Evolutionary conservation across 2,329 filamentous ascomycete genomes (phyloP), one percentile per base, ranked within the genome.

Genomic region (Penicillium sp.): DNA sequence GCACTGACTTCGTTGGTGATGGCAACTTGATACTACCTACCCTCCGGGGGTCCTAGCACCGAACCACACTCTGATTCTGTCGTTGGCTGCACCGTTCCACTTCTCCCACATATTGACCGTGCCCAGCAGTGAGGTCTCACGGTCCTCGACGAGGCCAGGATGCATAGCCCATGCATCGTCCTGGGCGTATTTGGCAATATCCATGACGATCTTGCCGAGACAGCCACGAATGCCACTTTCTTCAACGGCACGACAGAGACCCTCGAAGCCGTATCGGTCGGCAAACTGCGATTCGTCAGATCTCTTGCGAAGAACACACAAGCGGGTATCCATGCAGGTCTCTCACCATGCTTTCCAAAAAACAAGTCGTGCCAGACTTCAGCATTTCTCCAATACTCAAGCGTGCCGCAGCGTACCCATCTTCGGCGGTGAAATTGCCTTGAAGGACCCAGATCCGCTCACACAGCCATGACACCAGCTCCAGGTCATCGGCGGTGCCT

Each of bases 331-430:
- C 11, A 18, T 11, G 6, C 8, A 27, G 11, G 18, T 42, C 18
- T 9, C 31, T 7, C 50, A 79, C 72, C 79, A 82, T 80, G 40
- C 77, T 79, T 62, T 82, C 79, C 5, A 82, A 66, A 56, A 82
- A 82, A 57, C 75, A 79, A 2, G 79, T 81, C 4, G 79, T 81
- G 0, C 79, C 79, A 4, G 71, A 75, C 61, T 75, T 74, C 32
- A 81, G 66, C 78, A 81, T 79, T 65, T 81, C 79, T 0, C 75
- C 78, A 38, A 81, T 79, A 18, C 74, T 80, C 38, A 81, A 65
- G 5, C 75, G 65, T 1, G 76, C 77, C 5, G 79, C 79, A 3
- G 76, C 72, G 60, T 80, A 80, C 16, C 79, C 79, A 64, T 82
- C 79, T 32, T 74, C 73, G 3, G 67, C 64, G 1, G 73, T 76